Conservation (phyloP, 345 rosid genomes). For the Theobroma cacao region DNA sequence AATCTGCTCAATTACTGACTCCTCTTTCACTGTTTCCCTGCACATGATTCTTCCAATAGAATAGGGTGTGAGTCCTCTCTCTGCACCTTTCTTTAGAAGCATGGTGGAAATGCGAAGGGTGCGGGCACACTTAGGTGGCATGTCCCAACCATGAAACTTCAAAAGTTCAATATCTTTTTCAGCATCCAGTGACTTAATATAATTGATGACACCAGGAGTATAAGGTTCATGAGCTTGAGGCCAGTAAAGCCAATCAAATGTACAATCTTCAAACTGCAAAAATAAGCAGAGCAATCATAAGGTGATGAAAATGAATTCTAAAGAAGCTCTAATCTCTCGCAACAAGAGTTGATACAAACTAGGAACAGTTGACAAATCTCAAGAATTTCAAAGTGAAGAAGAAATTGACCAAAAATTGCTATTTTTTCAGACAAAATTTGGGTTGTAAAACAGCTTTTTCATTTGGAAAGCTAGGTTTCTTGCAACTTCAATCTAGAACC, state of each 20-base stretch:
- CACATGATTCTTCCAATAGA: slow-evolving; percentile 78
- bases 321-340: neutral
- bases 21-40: slow-evolving; percentile 52
- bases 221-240: slow-evolving; percentile 77
- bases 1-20: slow-evolving; percentile 69
- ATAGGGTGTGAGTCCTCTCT: slow-evolving; percentile 68
- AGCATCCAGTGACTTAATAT: slow-evolving; percentile 57
- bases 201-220: slow-evolving; percentile 50
- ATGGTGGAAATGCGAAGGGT: slow-evolving; percentile 63
- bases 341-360: neutral
- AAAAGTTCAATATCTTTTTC: slow-evolving; percentile 66
- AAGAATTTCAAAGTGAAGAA: neutral
- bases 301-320: neutral
- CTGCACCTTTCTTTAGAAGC: slow-evolving; percentile 80
- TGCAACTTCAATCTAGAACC: neutral
- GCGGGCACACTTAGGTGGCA: slow-evolving; percentile 46
- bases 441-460: neutral
- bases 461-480: neutral
- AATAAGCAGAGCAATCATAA: slow-evolving; percentile 7
- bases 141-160: slow-evolving; percentile 71
- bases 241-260: slow-evolving; percentile 95
- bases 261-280: slow-evolving; percentile 84
- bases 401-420: neutral
- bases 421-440: neutral
- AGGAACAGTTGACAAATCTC: neutral